phyloP scores from a whole-genome alignment of 768 basidiomycete genomes.

The Gymnopilus junonius region DNA sequence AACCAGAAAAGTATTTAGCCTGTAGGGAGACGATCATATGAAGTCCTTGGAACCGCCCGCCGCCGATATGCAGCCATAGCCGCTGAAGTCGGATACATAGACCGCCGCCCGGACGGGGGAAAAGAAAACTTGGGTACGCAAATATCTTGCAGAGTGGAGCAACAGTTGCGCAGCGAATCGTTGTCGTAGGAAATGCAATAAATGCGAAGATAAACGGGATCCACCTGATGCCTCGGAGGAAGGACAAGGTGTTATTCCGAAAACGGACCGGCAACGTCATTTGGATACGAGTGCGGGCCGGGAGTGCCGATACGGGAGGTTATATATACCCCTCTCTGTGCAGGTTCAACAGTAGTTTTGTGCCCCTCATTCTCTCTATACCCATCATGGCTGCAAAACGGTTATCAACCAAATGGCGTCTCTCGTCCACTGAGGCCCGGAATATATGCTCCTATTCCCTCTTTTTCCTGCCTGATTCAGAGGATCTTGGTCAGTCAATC shows the following conservation, averaged over 20 bases:
- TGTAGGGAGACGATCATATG: constrained; percentile 14
- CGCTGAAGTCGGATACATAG: not conserved
- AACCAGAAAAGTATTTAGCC: constrained; percentile 10
- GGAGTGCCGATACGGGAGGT: constrained; percentile 18
- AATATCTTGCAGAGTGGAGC: not conserved
- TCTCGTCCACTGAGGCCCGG: constrained; percentile 71
- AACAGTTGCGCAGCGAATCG: not conserved
- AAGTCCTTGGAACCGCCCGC: constrained; percentile 1
- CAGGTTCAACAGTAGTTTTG: not conserved
- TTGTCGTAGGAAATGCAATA: not conserved
- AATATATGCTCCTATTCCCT: constrained; percentile 84
- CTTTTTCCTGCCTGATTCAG: constrained; percentile 75
- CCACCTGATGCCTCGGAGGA: constrained; percentile 13
- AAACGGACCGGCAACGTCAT: constrained; percentile 28
- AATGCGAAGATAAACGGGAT: not conserved
- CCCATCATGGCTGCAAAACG: constrained; percentile 48
- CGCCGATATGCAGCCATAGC: not conserved
- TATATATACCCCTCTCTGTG: constrained; percentile 19
- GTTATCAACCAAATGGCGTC: constrained; percentile 36
- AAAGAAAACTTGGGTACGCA: not conserved
- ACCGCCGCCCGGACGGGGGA: not conserved
- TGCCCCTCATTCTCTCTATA: constrained; percentile 19
- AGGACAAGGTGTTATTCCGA: constrained; percentile 21
- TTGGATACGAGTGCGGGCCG: constrained; percentile 26
- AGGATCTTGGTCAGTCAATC: constrained; percentile 75